Evolutionary conservation across 176 grass and related monocot species (phyloP).

Genomic region (Elaeis guineensis): DNA sequence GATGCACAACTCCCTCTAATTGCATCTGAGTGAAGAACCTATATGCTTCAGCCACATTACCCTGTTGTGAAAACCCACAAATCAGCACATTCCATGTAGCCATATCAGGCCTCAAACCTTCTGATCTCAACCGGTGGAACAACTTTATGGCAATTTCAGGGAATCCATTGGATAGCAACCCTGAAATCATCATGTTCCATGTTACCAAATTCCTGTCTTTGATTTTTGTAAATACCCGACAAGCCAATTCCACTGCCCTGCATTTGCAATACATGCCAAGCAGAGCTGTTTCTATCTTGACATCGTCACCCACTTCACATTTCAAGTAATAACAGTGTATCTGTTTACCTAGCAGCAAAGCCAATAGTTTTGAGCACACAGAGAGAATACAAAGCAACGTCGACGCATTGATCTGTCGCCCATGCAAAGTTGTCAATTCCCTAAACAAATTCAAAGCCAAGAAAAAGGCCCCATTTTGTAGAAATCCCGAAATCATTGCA

Average conservation of each 20-base stretch:
- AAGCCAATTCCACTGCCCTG: slow-evolving; percentile 12
- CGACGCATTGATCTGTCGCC: slow-evolving; percentile 11
- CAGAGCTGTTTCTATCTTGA: slow-evolving; percentile 26
- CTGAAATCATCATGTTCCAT: slow-evolving; percentile 35
- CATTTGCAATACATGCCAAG: slow-evolving; percentile 34
- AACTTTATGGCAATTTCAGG: neutral
- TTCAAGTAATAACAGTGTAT: slow-evolving; percentile 26
- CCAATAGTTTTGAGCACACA: slow-evolving; percentile 13
- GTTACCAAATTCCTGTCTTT: slow-evolving; percentile 24
- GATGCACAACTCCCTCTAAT: slow-evolving; percentile 5
- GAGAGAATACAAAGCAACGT: slow-evolving; percentile 32
- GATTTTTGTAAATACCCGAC: slow-evolving; percentile 26
- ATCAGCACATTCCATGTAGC: slow-evolving; percentile 29
- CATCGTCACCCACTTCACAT: neutral
- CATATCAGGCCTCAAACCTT: slow-evolving; percentile 28
- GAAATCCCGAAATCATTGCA: slow-evolving; percentile 31
- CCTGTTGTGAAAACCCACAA: slow-evolving; percentile 21
- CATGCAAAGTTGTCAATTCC: neutral
- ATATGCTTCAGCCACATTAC: slow-evolving; percentile 16
- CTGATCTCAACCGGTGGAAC: slow-evolving; percentile 19
- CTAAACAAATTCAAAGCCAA: slow-evolving; percentile 21
- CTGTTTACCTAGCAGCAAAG: slow-evolving; percentile 19
- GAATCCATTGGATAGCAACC: slow-evolving; percentile 14
- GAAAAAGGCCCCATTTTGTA: slow-evolving; percentile 12
- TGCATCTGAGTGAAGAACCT: slow-evolving; percentile 24